Evolutionary conservation across 306 rosid genomes (phyloP).

Genomic region (Prosopis cineraria): DNA sequence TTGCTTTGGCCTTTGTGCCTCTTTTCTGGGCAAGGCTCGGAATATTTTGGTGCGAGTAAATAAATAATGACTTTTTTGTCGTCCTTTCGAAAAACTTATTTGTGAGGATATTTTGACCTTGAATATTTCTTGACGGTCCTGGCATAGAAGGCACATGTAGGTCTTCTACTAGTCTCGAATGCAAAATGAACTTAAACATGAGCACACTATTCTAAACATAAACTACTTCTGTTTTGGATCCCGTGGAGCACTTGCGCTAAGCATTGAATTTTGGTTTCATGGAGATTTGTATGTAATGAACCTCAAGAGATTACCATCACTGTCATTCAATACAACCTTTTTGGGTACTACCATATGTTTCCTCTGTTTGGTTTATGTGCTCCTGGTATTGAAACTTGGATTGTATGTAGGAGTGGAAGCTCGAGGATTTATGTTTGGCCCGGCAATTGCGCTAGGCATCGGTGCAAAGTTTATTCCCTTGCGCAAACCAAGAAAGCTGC

Average conservation of each 20-base stretch:
- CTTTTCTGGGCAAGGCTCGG: background rate
- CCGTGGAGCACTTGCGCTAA: background rate
- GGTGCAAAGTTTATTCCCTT: constrained; percentile 98
- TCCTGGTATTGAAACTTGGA: constrained; percentile 15
- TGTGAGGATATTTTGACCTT: background rate
- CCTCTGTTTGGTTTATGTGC: constrained; percentile 16
- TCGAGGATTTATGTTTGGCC: constrained; percentile 96
- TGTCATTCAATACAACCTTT: background rate
- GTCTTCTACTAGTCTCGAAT: background rate
- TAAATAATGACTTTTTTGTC: background rate
- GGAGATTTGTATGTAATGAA: constrained; percentile 1
- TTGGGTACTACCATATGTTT: background rate
- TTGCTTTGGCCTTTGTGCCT: background rate
- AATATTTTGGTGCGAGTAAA: constrained; percentile 1
- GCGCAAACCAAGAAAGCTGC: constrained; percentile 95
- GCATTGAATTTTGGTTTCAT: background rate
- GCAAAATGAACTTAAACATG: background rate
- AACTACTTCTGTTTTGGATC: background rate
- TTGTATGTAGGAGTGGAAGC: constrained; percentile 81
- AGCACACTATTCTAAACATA: background rate
- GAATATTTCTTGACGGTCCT: background rate
- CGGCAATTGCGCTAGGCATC: constrained; percentile 84
- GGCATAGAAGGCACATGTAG: background rate
- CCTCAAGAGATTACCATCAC: background rate
- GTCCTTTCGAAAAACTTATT: background rate